Evolutionary conservation across 2,329 filamentous ascomycete species (phyloP).

Genomic region (Paraphoma sp.): DNA sequence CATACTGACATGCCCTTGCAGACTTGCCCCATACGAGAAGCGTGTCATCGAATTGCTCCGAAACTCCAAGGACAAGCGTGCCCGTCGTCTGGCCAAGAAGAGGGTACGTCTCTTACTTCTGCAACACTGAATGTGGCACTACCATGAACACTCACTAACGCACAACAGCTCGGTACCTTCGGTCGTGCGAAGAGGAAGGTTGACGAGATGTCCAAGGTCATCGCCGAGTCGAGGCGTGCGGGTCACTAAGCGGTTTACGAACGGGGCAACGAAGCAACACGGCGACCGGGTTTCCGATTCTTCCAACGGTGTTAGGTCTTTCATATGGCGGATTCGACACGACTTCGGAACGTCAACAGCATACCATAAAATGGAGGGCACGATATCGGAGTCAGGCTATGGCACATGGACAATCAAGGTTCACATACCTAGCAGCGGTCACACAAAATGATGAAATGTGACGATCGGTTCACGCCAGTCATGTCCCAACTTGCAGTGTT

Average conservation of each 20-base stretch:
- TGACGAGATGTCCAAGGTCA: slow-evolving; percentile 97
- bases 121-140: slow-evolving; percentile 1
- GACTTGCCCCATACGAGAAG: slow-evolving; percentile 73
- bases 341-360: slow-evolving; percentile 35
- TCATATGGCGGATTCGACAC: slow-evolving; percentile 39
- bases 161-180: slow-evolving; percentile 87
- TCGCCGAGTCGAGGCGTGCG: slow-evolving; percentile 88
- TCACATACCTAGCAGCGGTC: slow-evolving; percentile 44
- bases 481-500: slow-evolving; percentile 7
- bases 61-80: slow-evolving; percentile 99
- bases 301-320: slow-evolving; percentile 44
- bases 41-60: slow-evolving; percentile 98
- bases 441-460: slow-evolving; percentile 46
- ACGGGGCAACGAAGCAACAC: slow-evolving; percentile 33
- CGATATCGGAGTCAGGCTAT: slow-evolving; percentile 43
- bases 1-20: slow-evolving; percentile 18
- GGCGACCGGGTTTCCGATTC: slow-evolving; percentile 43
- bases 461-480: slow-evolving; percentile 45
- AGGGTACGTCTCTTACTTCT: slow-evolving; percentile 67
- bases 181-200: slow-evolving; percentile 99
- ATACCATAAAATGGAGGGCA: slow-evolving; percentile 38
- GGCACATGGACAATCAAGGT: slow-evolving; percentile 28
- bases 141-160: slow-evolving; percentile 32
- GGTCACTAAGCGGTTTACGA: slow-evolving; percentile 63
- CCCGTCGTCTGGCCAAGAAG: slow-evolving; percentile 99